Evolutionary conservation across 164 flowering plant species (phyloP), one percentile per base, ranked within the genome.

Genomic region (Vitis rotundifolia): DNA sequence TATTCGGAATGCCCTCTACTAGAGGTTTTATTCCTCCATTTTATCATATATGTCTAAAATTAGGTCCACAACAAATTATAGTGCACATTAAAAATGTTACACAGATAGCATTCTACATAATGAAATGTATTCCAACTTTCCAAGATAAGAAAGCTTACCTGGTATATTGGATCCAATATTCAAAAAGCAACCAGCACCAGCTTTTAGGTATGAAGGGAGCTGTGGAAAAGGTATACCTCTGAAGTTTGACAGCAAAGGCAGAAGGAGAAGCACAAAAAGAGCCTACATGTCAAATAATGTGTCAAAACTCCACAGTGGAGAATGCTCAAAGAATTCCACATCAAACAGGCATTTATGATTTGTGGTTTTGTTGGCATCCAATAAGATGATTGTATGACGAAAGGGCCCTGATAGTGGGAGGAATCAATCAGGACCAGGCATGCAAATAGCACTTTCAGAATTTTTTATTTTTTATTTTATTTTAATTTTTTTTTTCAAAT

Each of bases 131-230:
- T 22, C 26, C 26, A 22, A 22, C 26, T 22, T 14, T 61, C 31
- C 48, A 67, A 18, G 0, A 71, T 22, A 49, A 49, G 66, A 73
- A 59, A 66, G 56, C 85, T 77, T 77, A 70, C 94, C 93, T 80
- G 83, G 15, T 16, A 70, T 60, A 49, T 69, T 65, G 53, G 73
- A 63, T 65, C 90, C 93, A 59, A 79, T 67, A 53, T 93, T 90
- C 19, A 91, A 52, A 73, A 93, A 90, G 82, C 98, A 93, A 63
- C 86, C 93, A 22, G 86, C 91, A 49, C 97, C 98, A 78, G 80
- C 82, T 72, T 71, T 85, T 51, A 93, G 73, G 82, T 88, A 93
- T 9, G 86, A 77, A 57, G 91, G 91, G 69, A 93, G 91, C 79
- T 91, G 76, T 3, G 68, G 65, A 66, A 89, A 84, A 51, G 94